phyloP scores from a whole-genome alignment of 208 protist species.

The Tritrichomonas musculus region DNA sequence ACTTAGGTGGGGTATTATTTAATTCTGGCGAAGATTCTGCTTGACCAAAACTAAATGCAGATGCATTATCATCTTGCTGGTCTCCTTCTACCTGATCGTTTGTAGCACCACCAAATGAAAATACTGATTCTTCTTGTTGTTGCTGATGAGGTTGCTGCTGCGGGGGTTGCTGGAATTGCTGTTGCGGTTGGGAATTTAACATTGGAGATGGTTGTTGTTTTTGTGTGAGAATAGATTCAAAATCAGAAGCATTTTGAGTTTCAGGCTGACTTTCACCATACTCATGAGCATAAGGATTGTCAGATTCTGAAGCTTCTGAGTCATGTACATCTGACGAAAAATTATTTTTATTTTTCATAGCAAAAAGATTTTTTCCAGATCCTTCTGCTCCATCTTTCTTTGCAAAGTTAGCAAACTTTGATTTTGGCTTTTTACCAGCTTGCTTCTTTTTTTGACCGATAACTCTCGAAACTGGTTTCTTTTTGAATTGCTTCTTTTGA shows the following conservation, averaged over 20 bases:
- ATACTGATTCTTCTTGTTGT: too few species aligned
- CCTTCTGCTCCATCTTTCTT: background rate
- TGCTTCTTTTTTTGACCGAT: background rate
- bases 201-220: too few species aligned
- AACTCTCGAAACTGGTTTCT: background rate
- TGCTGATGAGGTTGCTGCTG: background rate
- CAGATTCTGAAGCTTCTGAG: background rate
- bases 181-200: too few species aligned
- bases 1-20: background rate
- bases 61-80: background rate
- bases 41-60: background rate
- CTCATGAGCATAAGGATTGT: background rate
- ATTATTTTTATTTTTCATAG: background rate
- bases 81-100: too few species aligned
- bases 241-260: too few species aligned
- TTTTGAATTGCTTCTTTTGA: background rate
- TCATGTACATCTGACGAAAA: background rate
- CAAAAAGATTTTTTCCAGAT: background rate
- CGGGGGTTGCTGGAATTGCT: too few species aligned
- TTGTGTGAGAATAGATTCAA: too few species aligned
- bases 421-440: background rate
- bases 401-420: background rate
- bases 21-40: background rate
- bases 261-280: background rate
- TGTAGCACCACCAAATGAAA: too few species aligned